Evolutionary conservation across 179 eudicot genomes (phyloP).

Genomic region (Spinacia oleracea): DNA sequence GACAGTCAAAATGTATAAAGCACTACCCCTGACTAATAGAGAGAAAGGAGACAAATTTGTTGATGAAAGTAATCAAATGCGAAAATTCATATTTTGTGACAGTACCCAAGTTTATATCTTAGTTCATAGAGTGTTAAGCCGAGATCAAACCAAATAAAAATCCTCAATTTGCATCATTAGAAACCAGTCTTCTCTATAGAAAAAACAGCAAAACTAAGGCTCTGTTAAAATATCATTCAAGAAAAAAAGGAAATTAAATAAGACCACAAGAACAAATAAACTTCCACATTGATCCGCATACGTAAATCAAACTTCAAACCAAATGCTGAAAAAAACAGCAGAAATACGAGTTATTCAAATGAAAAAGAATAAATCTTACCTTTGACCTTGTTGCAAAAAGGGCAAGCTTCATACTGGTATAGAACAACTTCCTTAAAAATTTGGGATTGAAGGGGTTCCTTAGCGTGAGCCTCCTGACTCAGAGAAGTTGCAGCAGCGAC

Average conservation of each 20-base stretch:
- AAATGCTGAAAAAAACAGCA: neutral
- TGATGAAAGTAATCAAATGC: neutral
- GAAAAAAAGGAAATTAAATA: neutral
- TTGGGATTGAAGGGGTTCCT: conserved; percentile 40
- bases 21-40: neutral
- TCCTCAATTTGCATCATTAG: neutral
- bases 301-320: neutral
- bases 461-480: conserved; percentile 57
- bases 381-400: conserved; percentile 96
- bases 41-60: too few species aligned
- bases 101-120: neutral
- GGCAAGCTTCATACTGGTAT: conserved; percentile 94
- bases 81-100: neutral
- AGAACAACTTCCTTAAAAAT: conserved; percentile 67
- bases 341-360: neutral
- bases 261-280: neutral
- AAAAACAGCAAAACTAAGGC: neutral
- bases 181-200: neutral
- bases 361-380: conserved; percentile 38
- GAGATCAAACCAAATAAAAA: neutral
- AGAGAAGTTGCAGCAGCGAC: conserved; percentile 46
- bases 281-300: neutral
- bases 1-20: too few species aligned
- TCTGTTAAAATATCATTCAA: neutral
- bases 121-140: too few species aligned